Evolutionary conservation across 208 protist genomes (phyloP).

Genomic region (Acanthamoeba lenticulata): DNA sequence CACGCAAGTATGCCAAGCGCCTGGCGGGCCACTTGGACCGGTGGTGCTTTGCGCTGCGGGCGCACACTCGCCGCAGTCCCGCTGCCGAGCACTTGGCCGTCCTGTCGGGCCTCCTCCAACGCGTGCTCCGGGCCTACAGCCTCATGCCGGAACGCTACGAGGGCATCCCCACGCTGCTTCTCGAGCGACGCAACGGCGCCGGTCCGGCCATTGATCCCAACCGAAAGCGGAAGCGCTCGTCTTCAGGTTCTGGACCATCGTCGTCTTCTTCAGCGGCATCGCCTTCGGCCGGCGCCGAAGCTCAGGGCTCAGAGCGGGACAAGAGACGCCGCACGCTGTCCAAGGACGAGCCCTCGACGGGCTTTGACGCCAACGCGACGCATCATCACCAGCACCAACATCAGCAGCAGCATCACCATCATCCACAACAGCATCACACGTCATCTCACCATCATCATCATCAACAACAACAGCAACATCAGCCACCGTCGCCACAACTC

Average conservation of each 20-base stretch:
- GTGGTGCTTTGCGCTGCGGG: not conserved
- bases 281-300: not conserved
- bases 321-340: not conserved
- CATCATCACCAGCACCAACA: no score
- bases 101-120: not conserved
- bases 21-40: not conserved
- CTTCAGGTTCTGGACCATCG: not conserved
- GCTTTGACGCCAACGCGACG: not conserved
- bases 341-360: not conserved
- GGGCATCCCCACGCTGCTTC: not conserved
- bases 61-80: not conserved
- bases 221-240: slow-evolving; percentile 6
- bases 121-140: not conserved
- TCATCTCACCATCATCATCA: no score
- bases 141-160: not conserved
- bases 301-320: not conserved
- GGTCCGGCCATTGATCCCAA: not conserved
- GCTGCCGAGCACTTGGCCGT: not conserved
- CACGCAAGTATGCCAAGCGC: slow-evolving; percentile 32
- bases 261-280: not conserved
- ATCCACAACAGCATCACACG: no score
- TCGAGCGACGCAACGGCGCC: not conserved
- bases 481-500: no score
- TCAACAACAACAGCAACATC: no score
- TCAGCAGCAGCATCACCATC: not conserved